Base-by-base conservation (phyloP, 2,329 filamentous ascomycete genomes). In the Didymella keratinophila region DNA sequence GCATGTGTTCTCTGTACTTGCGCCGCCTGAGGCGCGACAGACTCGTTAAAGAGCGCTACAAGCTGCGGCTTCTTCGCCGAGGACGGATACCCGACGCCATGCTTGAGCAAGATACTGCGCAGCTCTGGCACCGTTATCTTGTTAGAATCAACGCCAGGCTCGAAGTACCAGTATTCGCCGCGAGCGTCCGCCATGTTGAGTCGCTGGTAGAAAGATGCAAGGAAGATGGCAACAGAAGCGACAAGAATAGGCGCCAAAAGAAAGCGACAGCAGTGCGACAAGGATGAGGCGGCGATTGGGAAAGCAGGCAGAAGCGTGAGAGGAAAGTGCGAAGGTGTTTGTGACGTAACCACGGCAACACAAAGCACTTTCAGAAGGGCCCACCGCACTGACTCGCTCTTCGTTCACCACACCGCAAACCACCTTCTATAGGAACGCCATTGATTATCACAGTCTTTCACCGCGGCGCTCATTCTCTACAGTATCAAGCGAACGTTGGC, bases 1-100 rank as follows among this genome's bases (percentile, higher is more conserved):
- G 90, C 88, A 68, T 90, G 87, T 51, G 89, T 87, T 12, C 86
- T 85, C 30, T 96, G 83, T 23, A 98, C 85, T 77, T 89, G 91
- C 65, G 86, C 86, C 2, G 92, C 89, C 69, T 94, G 89, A 0
- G 94, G 90, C 4, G 91, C 79, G 27, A 99, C 85, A 63, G 95
- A 82, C 30, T 90, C 83, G 72, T 89, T 88, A 78, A 99, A 93
- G 45, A 98, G 87, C 8, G 90, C 87, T 60, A 99, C 84, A 21
- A 99, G 87, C 72, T 96, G 89, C 0, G 87, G 81, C 81, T 99
- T 99, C 81, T 98, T 99, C 12, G 95, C 93, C 4, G 89, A 93
- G 0, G 92, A 89, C 5, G 93, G 89, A 74, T 97, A 98, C 36
- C 87, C 80, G 71, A 98, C 82, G 74, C 93, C 90, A 80, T 99